Conservation (phyloP, 768 basidiomycete genomes). For the Termitomyces sp. region DNA sequence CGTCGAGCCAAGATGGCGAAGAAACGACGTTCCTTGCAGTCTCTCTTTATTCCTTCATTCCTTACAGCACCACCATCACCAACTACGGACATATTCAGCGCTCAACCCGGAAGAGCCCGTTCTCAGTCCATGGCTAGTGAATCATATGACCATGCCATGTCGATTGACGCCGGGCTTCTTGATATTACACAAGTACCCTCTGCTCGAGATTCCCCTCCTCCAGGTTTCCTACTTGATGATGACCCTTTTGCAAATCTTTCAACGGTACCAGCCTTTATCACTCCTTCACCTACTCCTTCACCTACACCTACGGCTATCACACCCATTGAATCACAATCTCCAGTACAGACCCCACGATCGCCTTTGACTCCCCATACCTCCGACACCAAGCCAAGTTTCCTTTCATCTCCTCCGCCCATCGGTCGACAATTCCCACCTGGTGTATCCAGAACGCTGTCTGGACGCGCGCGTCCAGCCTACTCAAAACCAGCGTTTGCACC, state of each 20-base stretch:
- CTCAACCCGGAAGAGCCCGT: slow-evolving; percentile 16
- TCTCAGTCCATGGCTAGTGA: slow-evolving; percentile 19
- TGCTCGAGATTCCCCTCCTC: slow-evolving; percentile 27
- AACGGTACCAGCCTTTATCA: slow-evolving; percentile 13
- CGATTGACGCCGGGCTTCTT: slow-evolving; percentile 2
- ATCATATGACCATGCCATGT: slow-evolving; percentile 5
- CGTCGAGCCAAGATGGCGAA: slow-evolving; percentile 31
- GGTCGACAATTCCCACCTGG: slow-evolving; percentile 5
- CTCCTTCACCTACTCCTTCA: slow-evolving; percentile 7
- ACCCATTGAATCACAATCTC: slow-evolving; percentile 14
- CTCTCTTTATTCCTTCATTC: slow-evolving; percentile 45
- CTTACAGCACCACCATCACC: slow-evolving; percentile 26
- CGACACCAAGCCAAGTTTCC: slow-evolving; percentile 11
- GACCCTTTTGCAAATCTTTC: slow-evolving; percentile 70
- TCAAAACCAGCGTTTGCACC: slow-evolving; percentile 42
- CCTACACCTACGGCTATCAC: slow-evolving; percentile 2
- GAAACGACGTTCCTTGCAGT: slow-evolving; percentile 49
- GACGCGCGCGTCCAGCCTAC: slow-evolving; percentile 30
- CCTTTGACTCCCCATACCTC: slow-evolving; percentile 18
- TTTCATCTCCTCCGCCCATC: slow-evolving; percentile 11
- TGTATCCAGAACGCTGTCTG: slow-evolving; percentile 14
- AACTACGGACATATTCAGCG: slow-evolving; percentile 13
- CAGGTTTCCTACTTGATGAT: slow-evolving; percentile 53
- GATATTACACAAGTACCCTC: slow-evolving; percentile 16
- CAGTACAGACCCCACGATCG: slow-evolving; percentile 18